Evolutionary conservation across 202 grass and related monocot species (phyloP).

Genomic region (Musa balbisiana): DNA sequence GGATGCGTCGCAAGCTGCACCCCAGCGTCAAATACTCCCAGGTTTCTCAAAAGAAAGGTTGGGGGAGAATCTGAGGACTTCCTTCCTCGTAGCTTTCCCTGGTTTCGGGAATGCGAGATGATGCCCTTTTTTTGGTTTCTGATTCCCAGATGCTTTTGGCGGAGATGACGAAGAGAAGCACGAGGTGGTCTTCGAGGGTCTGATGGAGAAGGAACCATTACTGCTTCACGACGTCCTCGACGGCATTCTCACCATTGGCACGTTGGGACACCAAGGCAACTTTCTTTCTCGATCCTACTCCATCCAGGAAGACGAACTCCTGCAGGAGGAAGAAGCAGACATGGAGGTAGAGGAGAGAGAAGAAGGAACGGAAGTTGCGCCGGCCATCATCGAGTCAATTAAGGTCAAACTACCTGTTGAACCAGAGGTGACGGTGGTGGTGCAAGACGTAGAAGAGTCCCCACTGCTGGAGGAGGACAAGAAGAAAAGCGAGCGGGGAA

Average conservation of each 20-base stretch:
- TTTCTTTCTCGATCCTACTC: constrained; percentile 31
- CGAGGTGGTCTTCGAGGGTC: constrained; percentile 21
- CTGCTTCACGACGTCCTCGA: constrained; percentile 75
- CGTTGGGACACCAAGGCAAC: constrained; percentile 47
- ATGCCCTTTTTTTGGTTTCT: too few species aligned
- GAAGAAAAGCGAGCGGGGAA: constrained; percentile 49
- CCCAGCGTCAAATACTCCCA: constrained; percentile 48
- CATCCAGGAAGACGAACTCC: not conserved
- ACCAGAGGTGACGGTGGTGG: constrained; percentile 29
- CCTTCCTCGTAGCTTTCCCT: too few species aligned
- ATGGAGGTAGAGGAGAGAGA: constrained; percentile 23
- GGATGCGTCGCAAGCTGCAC: constrained; percentile 74
- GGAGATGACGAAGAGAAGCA: constrained; percentile 33
- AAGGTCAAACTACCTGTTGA: constrained; percentile 36
- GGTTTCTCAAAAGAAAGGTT: constrained; percentile 54
- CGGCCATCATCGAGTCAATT: constrained; percentile 21
- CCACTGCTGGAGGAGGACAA: constrained; percentile 56
- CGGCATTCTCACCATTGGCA: constrained; percentile 83
- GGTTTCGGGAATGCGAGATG: too few species aligned
- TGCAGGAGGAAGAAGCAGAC: constrained; percentile 21
- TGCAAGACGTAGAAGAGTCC: constrained; percentile 32
- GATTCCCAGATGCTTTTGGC: not conserved
- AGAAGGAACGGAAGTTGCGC: not conserved
- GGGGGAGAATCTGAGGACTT: not conserved
- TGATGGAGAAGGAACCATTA: constrained; percentile 60